Conservation (phyloP, 2,329 filamentous ascomycete genomes). For the Fusarium tanahbumbuense region DNA sequence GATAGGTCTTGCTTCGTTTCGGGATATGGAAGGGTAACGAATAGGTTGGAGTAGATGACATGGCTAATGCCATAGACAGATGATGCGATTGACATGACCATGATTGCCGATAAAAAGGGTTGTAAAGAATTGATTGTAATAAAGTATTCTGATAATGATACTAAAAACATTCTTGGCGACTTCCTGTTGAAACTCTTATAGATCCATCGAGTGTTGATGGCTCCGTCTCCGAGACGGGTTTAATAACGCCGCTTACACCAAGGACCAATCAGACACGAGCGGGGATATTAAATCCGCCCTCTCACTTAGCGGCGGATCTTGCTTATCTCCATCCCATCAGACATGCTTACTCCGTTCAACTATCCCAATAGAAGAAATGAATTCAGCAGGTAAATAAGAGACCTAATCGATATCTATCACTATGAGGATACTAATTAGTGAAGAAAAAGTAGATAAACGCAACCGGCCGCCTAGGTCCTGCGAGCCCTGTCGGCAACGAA, state of each 20-base stretch:
- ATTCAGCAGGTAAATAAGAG: constrained; percentile 10
- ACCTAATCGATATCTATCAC: rapidly evolving
- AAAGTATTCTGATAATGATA: neutral
- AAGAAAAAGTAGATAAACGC: constrained; percentile 48
- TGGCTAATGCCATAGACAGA: constrained; percentile 25
- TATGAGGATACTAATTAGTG: neutral
- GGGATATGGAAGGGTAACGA: constrained; percentile 41
- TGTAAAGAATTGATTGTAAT: neutral
- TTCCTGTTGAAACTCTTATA: constrained; percentile 8
- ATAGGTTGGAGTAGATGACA: constrained; percentile 33
- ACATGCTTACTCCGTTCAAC: neutral
- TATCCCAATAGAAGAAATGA: neutral
- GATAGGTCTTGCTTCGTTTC: constrained; percentile 34
- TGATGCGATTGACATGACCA: constrained; percentile 32
- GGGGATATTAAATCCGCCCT: constrained; percentile 37
- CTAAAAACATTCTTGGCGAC: rapidly evolving
- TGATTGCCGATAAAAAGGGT: neutral
- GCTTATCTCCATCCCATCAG: constrained; percentile 18
- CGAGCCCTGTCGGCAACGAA: constrained; percentile 50
- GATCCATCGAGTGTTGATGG: neutral
- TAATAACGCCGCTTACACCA: constrained; percentile 29
- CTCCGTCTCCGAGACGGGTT: neutral
- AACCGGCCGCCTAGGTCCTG: constrained; percentile 52
- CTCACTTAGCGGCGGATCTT: neutral
- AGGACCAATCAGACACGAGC: neutral